These are phyloP conservation scores for Citrus glauca DNA, from an alignment of 345 rosid genomes.

Conservation along the genomic window DNA sequence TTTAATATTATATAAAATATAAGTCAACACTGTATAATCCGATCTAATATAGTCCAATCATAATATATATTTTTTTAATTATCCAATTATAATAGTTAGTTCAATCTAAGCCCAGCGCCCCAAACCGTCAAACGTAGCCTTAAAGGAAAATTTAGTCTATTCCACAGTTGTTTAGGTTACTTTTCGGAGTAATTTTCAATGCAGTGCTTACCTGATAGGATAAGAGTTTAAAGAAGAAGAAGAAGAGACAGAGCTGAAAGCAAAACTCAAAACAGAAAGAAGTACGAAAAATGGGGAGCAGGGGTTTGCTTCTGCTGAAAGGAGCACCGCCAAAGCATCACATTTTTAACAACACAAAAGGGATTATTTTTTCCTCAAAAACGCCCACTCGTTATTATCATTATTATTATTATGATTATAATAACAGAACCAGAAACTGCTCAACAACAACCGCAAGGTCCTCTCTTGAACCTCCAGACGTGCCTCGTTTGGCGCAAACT, in stretches of 20 bases:
- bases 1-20: no score
- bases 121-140: no score
- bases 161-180: no score
- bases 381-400: neutral
- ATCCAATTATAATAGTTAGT: no score
- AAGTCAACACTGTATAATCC: no score
- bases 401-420: neutral
- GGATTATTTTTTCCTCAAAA: neutral
- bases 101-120: accelerated
- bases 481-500: slow-evolving; percentile 63
- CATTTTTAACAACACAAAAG: neutral
- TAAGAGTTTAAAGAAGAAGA: no score
- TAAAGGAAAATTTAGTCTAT: no score
- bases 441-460: slow-evolving; percentile 35
- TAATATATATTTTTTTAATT: no score
- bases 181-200: no score
- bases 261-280: neutral
- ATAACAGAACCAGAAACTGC: slow-evolving; percentile 16
- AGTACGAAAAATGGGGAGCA: neutral
- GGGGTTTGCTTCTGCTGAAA: slow-evolving; percentile 19
- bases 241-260: neutral
- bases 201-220: no score
- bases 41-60: no score
- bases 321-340: slow-evolving; percentile 12
- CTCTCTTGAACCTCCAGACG: slow-evolving; percentile 61